Conservation (phyloP, 352 stramenopile species). For the Phytophthora palmivora region DNA sequence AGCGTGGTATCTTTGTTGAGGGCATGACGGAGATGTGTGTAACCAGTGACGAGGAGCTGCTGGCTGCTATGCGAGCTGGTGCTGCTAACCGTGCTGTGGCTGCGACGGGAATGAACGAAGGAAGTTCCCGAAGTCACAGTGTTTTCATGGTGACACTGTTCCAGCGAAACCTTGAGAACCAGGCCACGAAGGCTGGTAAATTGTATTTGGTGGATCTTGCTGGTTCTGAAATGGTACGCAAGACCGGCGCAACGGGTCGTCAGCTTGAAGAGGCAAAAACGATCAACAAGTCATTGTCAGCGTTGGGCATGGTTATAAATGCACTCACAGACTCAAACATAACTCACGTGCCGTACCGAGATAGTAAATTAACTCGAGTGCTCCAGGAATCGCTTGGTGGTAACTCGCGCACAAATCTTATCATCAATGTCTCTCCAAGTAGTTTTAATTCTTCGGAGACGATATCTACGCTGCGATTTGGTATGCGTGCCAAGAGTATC, state of each 20-base stretch:
- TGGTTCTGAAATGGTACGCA: constrained; percentile 94
- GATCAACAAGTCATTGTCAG: constrained; percentile 96
- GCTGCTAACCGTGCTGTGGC: constrained; percentile 87
- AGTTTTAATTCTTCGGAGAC: constrained; percentile 93
- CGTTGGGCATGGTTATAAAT: constrained; percentile 96
- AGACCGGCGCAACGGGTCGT: constrained; percentile 90
- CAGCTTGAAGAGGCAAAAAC: constrained; percentile 96
- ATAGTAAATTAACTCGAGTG: constrained; percentile 93
- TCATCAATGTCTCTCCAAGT: constrained; percentile 93
- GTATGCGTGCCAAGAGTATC: constrained; percentile 93
- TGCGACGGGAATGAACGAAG: constrained; percentile 95
- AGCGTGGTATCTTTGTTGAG: constrained; percentile 93
- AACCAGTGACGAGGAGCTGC: constrained; percentile 89
- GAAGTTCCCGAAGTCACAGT: constrained; percentile 89
- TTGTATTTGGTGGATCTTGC: constrained; percentile 95
- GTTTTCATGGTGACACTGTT: constrained; percentile 94
- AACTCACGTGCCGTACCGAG: constrained; percentile 90
- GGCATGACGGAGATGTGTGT: constrained; percentile 94
- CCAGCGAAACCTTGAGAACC: constrained; percentile 88
- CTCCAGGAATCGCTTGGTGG: constrained; percentile 94
- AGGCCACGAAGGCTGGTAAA: constrained; percentile 90
- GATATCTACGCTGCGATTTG: constrained; percentile 92
- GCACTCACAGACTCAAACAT: constrained; percentile 86
- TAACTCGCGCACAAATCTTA: constrained; percentile 94
- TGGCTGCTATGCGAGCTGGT: constrained; percentile 85